A percentile compares a stretch with the other conserved stretches of the same genome.
These are phyloP conservation scores for Penicillium brasilianum DNA, from an alignment of 2,329 filamentous ascomycete species.

Conservation along the genomic window DNA sequence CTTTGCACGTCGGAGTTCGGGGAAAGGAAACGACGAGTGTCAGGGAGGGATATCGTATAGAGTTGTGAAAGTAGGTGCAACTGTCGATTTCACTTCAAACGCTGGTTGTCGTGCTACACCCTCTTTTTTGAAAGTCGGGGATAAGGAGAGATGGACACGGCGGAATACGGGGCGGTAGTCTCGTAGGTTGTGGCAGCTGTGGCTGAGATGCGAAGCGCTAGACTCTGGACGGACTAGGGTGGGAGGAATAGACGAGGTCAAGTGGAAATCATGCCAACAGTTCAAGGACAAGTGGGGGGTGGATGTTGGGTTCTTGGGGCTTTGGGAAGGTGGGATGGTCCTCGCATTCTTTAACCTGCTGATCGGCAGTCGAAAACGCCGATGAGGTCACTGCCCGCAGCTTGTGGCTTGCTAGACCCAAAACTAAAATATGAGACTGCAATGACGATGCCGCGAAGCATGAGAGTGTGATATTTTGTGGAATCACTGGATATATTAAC, in stretches of 20 bases:
- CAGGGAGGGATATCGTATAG: not conserved
- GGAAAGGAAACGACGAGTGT: not conserved
- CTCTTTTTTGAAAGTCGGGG: not conserved
- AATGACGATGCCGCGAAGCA: not conserved
- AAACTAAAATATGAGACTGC: not conserved
- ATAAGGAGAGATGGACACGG: not conserved
- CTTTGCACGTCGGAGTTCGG: constrained; percentile 3
- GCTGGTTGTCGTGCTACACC: not conserved
- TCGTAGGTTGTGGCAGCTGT: constrained; percentile 10
- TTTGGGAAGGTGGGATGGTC: constrained; percentile 12
- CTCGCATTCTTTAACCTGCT: constrained; percentile 12
- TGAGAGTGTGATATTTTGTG: not conserved
- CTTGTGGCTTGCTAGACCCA: constrained; percentile 6
- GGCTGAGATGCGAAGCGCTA: constrained; percentile 20
- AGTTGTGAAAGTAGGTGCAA: not conserved
- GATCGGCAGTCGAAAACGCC: constrained; percentile 17
- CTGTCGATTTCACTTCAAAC: not conserved
- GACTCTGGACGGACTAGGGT: constrained; percentile 20
- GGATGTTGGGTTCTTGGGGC: not conserved
- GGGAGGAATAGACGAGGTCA: not conserved
- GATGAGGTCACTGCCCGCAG: constrained; percentile 22
- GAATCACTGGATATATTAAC: not conserved
- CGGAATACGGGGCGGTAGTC: not conserved
- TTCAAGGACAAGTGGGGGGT: not conserved
- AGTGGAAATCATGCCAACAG: not conserved